Conservation (phyloP, 176 grass and related monocot species). For the Avena atlantica region DNA sequence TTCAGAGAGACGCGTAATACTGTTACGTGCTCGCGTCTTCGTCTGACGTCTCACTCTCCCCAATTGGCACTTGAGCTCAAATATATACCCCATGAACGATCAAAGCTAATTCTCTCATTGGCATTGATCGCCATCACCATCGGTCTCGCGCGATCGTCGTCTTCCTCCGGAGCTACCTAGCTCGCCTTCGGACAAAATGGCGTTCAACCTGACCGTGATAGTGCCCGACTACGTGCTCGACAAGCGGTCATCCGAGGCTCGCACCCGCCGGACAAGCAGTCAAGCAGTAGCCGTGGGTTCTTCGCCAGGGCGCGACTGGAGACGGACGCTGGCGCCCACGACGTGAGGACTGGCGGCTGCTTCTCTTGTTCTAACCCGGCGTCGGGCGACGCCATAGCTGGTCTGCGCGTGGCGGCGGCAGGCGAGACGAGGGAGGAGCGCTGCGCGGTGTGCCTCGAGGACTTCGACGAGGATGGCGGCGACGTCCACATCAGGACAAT, state of each 20-base stretch:
- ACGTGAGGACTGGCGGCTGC: not conserved
- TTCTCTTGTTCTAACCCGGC: not conserved
- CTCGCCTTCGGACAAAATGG: not conserved
- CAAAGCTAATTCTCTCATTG: not conserved
- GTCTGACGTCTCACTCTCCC: not conserved
- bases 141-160: not conserved
- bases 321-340: not conserved
- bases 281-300: not conserved
- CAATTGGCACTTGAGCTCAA: not conserved
- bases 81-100: conserved; percentile 4
- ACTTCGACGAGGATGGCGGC: not conserved
- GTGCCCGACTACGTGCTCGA: conserved; percentile 12
- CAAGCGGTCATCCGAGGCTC: not conserved
- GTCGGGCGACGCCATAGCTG: not conserved
- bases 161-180: not conserved
- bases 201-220: not conserved
- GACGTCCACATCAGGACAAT: conserved; percentile 10
- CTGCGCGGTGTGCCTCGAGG: conserved; percentile 26
- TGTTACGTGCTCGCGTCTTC: not conserved
- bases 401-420: not conserved
- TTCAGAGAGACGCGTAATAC: not conserved
- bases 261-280: not conserved
- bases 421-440: conserved; percentile 11
- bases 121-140: not conserved
- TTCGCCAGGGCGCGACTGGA: conserved; percentile 8